These are phyloP conservation scores for Ophiocordyceps camponoti-saundersi DNA, from an alignment of 2,329 filamentous ascomycete species.

Conservation along the genomic window DNA sequence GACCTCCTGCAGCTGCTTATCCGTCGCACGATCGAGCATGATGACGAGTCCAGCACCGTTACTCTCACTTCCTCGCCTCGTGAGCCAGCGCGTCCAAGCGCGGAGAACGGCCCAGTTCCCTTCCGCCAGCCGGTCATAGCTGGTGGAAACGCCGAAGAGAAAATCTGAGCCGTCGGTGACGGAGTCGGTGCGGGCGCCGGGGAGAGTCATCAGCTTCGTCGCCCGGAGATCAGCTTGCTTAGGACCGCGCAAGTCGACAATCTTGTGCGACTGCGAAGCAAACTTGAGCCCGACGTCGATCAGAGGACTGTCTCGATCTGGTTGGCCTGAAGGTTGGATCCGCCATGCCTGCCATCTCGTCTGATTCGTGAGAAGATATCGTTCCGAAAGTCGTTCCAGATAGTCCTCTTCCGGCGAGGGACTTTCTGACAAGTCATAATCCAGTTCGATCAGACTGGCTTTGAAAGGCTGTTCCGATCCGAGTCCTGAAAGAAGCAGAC, in stretches of 20 bases:
- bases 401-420: conserved; percentile 15
- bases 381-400: conserved; percentile 10
- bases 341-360: conserved; percentile 17
- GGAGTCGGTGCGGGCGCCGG: conserved; percentile 12
- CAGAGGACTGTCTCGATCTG: conserved; percentile 10
- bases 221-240: conserved; percentile 11
- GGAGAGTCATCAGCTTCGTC: conserved; percentile 14
- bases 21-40: conserved; percentile 20
- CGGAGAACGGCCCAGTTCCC: conserved; percentile 20
- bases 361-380: conserved; percentile 12
- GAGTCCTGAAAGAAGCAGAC: conserved; percentile 7
- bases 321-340: conserved; percentile 12
- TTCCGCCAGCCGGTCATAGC: conserved; percentile 20
- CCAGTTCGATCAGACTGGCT: conserved; percentile 2
- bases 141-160: conserved; percentile 26
- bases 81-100: conserved; percentile 29
- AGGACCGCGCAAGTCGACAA: conserved; percentile 11
- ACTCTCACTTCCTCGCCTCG: conserved; percentile 18
- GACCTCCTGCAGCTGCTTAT: conserved; percentile 14
- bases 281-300: conserved; percentile 15
- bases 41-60: conserved; percentile 27
- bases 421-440: background rate
- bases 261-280: conserved; percentile 10
- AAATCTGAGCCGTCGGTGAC: conserved; percentile 21
- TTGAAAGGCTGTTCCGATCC: conserved; percentile 2